Base-by-base conservation (phyloP, 1,284 basidiomycete genomes). In the Ganoderma lingzhi region DNA sequence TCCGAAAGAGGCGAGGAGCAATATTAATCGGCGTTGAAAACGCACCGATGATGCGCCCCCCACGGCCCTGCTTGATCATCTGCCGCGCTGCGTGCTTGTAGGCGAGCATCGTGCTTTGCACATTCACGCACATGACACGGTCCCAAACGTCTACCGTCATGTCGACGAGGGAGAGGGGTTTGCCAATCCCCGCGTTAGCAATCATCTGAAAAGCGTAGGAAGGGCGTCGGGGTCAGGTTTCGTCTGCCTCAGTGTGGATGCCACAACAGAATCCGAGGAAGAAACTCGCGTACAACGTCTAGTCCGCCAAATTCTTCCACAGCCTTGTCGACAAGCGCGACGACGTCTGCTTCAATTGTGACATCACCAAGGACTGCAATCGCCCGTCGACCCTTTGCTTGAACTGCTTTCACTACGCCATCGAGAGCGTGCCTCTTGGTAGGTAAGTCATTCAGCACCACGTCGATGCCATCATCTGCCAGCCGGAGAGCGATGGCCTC, bases 401-500 rank as follows among this genome's bases (percentile, higher is more conserved):
- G 60, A 37, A 85, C 80, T 42, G 80, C 78, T 5, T 77, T 68
- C 1, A 76, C 79, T 2, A 83, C 73, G 0, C 48, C 64, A 0
- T 80, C 76, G 0, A 85, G 76, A n/a, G 70, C 59, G 0, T 72
- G 72, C 1, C 59, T 30, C 53, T 83, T 79, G 15, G 66, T 67
- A 0, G 76, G 73, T 6, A 85, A 42, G 69, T 86, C 84, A 59
- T 79, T 77, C 41, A 86, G 45, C 8, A 78, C 81, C 3, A 86
- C 73, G 64, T 83, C 77, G 37, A 83, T 77, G 0, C 84, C 85
- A 63, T 86, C 84, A 4, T 76, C 69, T 0, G 85, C 83, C 9
- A 86, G 79, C 0, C 82, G 79, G 0, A 83, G 73, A 10, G 82
- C 82, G 59, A 84, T 82, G 17, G 81, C 81, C n/a, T 80, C 76